Conservation (phyloP, 306 rosid genomes). For the Prunus kanzakura region DNA sequence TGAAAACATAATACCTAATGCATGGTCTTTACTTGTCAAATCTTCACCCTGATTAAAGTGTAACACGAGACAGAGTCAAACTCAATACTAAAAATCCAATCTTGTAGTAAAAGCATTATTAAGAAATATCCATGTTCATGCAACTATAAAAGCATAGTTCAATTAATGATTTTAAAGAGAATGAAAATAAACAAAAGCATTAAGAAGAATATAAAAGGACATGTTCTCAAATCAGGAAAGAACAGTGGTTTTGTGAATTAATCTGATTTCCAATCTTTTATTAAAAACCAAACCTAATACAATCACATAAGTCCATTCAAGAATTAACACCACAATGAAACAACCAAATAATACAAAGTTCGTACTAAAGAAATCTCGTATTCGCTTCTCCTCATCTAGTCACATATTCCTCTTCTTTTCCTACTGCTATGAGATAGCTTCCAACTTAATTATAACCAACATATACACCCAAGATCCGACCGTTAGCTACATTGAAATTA, state of each 20-base stretch:
- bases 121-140: slow-evolving; percentile 9
- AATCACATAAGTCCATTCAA: neutral
- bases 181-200: slow-evolving; percentile 1
- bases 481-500: neutral
- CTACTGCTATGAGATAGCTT: neutral
- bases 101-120: neutral
- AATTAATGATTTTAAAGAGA: neutral
- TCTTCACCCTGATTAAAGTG: slow-evolving; percentile 55
- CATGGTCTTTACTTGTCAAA: slow-evolving; percentile 28
- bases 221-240: neutral
- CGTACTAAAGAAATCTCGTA: neutral
- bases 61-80: slow-evolving; percentile 31
- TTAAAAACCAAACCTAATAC: neutral
- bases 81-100: slow-evolving; percentile 7
- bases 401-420: neutral
- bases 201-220: neutral
- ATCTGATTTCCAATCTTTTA: neutral
- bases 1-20: slow-evolving; percentile 44
- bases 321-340: neutral
- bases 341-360: neutral
- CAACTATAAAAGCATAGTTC: slow-evolving; percentile 12
- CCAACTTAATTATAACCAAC: neutral
- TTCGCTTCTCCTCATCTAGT: neutral
- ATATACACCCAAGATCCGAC: neutral
- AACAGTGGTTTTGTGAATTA: neutral